phyloP scores from a whole-genome alignment of 2,329 filamentous ascomycete species.

The Colletotrichum filicis region DNA sequence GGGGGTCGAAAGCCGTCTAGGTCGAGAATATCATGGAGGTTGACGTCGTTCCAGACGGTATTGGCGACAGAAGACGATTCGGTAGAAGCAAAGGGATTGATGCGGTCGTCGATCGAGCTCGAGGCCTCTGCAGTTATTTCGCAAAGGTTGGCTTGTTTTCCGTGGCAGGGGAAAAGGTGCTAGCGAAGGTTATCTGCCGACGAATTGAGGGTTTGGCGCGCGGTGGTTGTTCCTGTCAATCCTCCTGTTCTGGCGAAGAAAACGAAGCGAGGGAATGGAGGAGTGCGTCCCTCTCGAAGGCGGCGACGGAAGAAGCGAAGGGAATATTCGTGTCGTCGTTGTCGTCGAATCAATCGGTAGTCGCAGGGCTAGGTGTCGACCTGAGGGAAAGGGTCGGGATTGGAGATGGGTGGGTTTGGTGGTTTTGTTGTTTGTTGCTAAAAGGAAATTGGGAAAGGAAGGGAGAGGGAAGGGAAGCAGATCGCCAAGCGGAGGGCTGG shows the following conservation, averaged over 20 bases:
- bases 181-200: slow-evolving; percentile 33
- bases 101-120: slow-evolving; percentile 13
- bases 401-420: slow-evolving; percentile 13
- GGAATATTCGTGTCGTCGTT: slow-evolving; percentile 21
- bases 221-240: slow-evolving; percentile 1
- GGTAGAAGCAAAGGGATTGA: not conserved
- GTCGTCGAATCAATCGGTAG: slow-evolving; percentile 3
- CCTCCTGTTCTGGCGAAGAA: not conserved
- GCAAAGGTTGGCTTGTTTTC: slow-evolving; percentile 16
- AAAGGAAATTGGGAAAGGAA: slow-evolving; percentile 20
- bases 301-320: slow-evolving; percentile 8
- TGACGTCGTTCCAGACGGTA: slow-evolving; percentile 28
- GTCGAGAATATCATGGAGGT: slow-evolving; percentile 22
- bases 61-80: not conserved
- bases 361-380: not conserved
- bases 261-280: slow-evolving; percentile 9
- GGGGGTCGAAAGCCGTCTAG: slow-evolving; percentile 21
- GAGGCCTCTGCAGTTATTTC: not conserved
- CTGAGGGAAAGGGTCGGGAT: not conserved
- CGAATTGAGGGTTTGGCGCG: slow-evolving; percentile 10
- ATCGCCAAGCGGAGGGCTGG: slow-evolving; percentile 30
- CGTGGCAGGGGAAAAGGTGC: slow-evolving; percentile 27
- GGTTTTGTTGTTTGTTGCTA: slow-evolving; percentile 26
- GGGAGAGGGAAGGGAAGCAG: slow-evolving; percentile 25
- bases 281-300: slow-evolving; percentile 26